Evolutionary conservation across 2,329 filamentous ascomycete genomes (phyloP).

Genomic region (Scleromitrula shiraiana): DNA sequence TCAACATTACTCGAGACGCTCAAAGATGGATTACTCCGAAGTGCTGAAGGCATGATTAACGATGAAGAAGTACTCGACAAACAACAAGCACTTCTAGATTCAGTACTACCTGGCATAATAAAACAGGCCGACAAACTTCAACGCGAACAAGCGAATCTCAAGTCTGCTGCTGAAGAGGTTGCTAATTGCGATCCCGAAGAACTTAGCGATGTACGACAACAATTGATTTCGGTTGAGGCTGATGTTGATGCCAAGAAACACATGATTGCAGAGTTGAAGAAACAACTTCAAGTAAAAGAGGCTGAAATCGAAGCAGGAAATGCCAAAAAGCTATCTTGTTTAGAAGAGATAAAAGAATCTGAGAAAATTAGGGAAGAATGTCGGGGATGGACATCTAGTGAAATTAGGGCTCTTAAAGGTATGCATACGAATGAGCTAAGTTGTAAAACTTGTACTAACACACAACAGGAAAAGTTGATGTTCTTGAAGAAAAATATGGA

Average conservation of each 20-base stretch:
- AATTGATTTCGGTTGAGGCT: constrained; percentile 54
- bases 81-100: constrained; percentile 61
- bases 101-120: constrained; percentile 57
- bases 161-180: constrained; percentile 64
- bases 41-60: constrained; percentile 64
- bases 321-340: constrained; percentile 59
- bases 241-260: constrained; percentile 63
- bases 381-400: constrained; percentile 77
- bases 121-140: constrained; percentile 54
- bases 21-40: constrained; percentile 70
- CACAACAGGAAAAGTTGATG: constrained; percentile 52
- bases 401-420: constrained; percentile 76
- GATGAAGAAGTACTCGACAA: constrained; percentile 61
- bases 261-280: constrained; percentile 57
- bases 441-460: too few species aligned
- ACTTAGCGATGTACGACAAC: constrained; percentile 63
- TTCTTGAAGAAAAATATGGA: constrained; percentile 57
- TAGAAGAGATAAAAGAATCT: constrained; percentile 70
- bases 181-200: constrained; percentile 76
- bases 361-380: constrained; percentile 81
- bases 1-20: constrained; percentile 82
- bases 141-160: constrained; percentile 57
- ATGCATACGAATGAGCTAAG: constrained; percentile 29
- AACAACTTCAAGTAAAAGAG: constrained; percentile 60
- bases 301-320: constrained; percentile 52